A percentile compares a stretch with the other conserved stretches of the same genome.
These are phyloP conservation scores for Aspergillus luchuensis DNA, from an alignment of 2,329 filamentous ascomycete species.

Conservation along the genomic window DNA sequence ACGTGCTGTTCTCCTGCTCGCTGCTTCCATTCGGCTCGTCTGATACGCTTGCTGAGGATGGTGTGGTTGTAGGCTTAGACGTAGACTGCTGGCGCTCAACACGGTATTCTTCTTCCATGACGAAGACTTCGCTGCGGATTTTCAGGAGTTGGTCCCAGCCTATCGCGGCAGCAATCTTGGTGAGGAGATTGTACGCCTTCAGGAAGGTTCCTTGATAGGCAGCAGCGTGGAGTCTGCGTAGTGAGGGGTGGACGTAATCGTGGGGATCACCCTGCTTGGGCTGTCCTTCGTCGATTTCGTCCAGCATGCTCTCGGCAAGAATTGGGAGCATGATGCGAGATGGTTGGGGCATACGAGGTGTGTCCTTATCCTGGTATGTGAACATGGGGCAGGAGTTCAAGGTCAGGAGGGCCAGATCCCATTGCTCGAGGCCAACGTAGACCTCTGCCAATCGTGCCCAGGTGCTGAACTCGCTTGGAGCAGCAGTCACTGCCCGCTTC, in stretches of 20 bases:
- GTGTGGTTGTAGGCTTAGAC: conserved; percentile 18
- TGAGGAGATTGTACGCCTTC: conserved; percentile 89
- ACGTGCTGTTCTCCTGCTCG: conserved; percentile 28
- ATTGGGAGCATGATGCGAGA: conserved; percentile 84
- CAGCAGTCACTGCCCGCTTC: conserved; percentile 90
- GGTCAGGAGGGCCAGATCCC: conserved; percentile 92
- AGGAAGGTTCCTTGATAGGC: conserved; percentile 94
- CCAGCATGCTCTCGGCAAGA: conserved; percentile 82
- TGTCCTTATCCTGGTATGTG: conserved; percentile 98
- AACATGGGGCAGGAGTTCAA: conserved; percentile 99
- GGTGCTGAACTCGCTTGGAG: conserved; percentile 94
- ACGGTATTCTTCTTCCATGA: conserved; percentile 99
- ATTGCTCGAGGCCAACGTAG: conserved; percentile 91
- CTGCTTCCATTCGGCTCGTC: conserved; percentile 41
- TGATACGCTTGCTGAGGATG: conserved; percentile 30
- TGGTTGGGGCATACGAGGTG: conserved; percentile 90
- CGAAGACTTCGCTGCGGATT: conserved; percentile 94
- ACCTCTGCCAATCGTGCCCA: conserved; percentile 94
- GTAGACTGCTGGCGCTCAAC: conserved; percentile 61
- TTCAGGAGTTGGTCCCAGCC: conserved; percentile 96
- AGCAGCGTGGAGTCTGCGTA: conserved; percentile 82
- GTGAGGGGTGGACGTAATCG: conserved; percentile 83
- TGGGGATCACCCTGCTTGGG: conserved; percentile 70
- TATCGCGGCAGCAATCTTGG: conserved; percentile 93
- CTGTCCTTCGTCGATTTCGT: conserved; percentile 93